Percentiles rank a stretch among this genome's conserved stretches.
These are phyloP conservation scores for Apiospora phragmitis DNA, from an alignment of 2,329 filamentous ascomycete genomes.

Conservation along the genomic window DNA sequence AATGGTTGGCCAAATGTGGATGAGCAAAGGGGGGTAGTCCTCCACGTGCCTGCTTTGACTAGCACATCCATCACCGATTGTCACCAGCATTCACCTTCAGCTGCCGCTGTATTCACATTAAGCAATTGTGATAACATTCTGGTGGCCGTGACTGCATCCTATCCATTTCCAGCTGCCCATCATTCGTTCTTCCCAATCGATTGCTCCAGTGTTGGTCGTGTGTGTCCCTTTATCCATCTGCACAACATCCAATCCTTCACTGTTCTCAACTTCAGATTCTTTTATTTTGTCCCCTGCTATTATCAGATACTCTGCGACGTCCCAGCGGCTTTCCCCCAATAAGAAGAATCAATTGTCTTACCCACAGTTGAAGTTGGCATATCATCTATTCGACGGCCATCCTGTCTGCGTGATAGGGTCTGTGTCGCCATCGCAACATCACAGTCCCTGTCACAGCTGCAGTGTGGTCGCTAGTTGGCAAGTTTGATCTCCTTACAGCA, in stretches of 20 bases:
- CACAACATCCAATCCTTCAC: not conserved
- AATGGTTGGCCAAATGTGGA: not conserved
- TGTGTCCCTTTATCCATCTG: not conserved
- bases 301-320: not conserved
- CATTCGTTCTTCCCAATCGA: not conserved
- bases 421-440: not conserved
- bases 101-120: not conserved
- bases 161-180: not conserved
- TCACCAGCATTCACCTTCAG: not conserved
- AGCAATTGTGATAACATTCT: not conserved
- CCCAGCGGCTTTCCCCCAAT: not conserved
- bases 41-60: not conserved
- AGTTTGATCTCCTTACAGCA: not conserved
- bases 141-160: not conserved
- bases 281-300: not conserved
- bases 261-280: not conserved
- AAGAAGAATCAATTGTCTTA: not conserved
- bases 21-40: not conserved
- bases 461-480: not conserved
- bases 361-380: not conserved
- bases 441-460: not conserved
- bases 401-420: not conserved
- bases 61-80: not conserved
- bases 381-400: not conserved
- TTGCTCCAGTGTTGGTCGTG: not conserved